These are phyloP conservation scores for Tuber calosporum DNA, from an alignment of 495 filamentous ascomycete species.

Conservation along the genomic window DNA sequence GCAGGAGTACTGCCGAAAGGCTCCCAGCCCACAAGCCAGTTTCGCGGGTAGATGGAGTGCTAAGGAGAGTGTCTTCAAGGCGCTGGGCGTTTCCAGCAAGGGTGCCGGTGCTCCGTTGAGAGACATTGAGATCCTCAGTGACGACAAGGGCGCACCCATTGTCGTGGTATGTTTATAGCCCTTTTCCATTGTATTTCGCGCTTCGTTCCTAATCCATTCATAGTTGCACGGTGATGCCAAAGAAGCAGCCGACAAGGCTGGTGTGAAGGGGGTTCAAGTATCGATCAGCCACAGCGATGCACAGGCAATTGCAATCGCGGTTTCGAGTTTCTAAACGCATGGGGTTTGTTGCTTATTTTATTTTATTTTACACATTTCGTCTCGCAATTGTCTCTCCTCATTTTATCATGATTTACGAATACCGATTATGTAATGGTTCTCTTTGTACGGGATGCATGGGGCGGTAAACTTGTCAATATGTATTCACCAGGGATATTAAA, in stretches of 20 bases:
- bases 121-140: constrained; percentile 85
- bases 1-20: constrained; percentile 74
- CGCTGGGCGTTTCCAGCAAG: constrained; percentile 75
- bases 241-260: constrained; percentile 69
- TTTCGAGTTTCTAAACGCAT: constrained; percentile 26
- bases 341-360: background rate
- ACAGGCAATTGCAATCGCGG: constrained; percentile 85
- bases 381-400: background rate
- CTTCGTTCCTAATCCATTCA: constrained; percentile 44
- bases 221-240: constrained; percentile 81
- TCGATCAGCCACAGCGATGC: constrained; percentile 90
- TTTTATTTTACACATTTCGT: background rate
- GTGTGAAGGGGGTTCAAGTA: constrained; percentile 77
- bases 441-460: constrained; percentile 2
- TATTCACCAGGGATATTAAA: background rate
- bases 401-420: background rate
- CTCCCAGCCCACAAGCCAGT: constrained; percentile 66
- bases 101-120: constrained; percentile 83
- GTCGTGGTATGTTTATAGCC: constrained; percentile 59
- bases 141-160: constrained; percentile 70
- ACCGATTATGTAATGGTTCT: background rate
- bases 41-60: constrained; percentile 94
- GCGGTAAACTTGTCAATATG: constrained; percentile 4
- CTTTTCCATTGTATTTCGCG: constrained; percentile 2
- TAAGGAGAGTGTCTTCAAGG: constrained; percentile 98